Evolutionary conservation across 2,329 filamentous ascomycete genomes (phyloP).

Genomic region (Iodosphaeria phyllophila): DNA sequence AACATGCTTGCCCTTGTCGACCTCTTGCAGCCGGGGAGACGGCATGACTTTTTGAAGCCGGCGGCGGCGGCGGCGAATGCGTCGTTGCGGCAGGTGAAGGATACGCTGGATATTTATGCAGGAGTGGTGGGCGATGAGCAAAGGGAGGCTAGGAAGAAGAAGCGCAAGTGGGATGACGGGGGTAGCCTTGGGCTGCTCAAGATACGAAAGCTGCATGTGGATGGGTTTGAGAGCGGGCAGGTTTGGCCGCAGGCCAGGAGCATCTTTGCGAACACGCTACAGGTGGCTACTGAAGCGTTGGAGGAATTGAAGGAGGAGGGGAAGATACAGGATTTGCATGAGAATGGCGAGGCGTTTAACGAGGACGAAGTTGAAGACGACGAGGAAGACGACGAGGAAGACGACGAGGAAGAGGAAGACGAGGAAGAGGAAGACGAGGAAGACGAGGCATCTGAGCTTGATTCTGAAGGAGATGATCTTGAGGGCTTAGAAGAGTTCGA

Average conservation of each 20-base stretch:
- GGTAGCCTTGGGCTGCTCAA: constrained; percentile 41
- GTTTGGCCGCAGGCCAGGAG: constrained; percentile 87
- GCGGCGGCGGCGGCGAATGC: constrained; percentile 44
- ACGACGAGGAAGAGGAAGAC: constrained; percentile 17
- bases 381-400: constrained; percentile 13
- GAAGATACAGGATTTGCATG: constrained; percentile 31
- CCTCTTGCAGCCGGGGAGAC: constrained; percentile 36
- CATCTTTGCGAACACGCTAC: constrained; percentile 44
- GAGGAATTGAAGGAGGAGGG: constrained; percentile 30
- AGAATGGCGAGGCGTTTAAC: constrained; percentile 14
- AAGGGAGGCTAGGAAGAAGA: constrained; percentile 50
- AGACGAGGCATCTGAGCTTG: constrained; percentile 15
- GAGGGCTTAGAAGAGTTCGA: constrained; percentile 15
- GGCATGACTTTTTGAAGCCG: constrained; percentile 64
- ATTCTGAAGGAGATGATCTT: constrained; percentile 12
- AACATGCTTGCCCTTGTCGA: constrained; percentile 33
- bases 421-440: constrained; percentile 16
- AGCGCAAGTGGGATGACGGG: constrained; percentile 47
- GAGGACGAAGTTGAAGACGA: constrained; percentile 9
- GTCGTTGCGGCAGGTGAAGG: constrained; percentile 59
- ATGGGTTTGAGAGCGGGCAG: constrained; percentile 75
- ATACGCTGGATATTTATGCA: constrained; percentile 62
- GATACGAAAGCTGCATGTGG: constrained; percentile 64
- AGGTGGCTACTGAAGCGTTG: constrained; percentile 26
- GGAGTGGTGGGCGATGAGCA: constrained; percentile 56